A percentile compares a stretch with the other conserved stretches of the same genome.
Evolutionary conservation across 441 rosid genomes (phyloP).

Genomic region (Omphalea diandra): DNA sequence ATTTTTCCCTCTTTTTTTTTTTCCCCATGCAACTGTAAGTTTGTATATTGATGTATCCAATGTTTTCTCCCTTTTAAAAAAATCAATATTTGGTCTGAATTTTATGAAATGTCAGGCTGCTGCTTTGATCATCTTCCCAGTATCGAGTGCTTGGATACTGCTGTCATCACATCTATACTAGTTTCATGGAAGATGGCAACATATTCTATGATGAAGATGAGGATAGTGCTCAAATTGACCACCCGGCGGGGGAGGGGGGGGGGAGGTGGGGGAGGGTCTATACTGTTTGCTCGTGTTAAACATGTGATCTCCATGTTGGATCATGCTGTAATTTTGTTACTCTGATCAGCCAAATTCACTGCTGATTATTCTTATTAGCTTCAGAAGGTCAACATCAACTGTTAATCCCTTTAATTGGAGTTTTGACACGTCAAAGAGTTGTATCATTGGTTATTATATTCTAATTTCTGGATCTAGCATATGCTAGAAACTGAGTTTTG

Average conservation of each 20-base stretch:
- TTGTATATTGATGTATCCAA: not conserved
- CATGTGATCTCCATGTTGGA: conserved; percentile 7
- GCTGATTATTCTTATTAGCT: not conserved
- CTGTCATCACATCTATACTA: conserved; percentile 45
- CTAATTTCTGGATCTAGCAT: not conserved
- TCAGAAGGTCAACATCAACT: not conserved
- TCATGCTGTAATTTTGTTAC: not conserved
- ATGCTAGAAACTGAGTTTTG: not conserved
- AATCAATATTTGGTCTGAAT: conserved; percentile 1
- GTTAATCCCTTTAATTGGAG: not conserved
- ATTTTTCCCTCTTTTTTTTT: not conserved
- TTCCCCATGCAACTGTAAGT: too few relatives aligned
- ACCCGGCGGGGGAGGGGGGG: too few relatives aligned
- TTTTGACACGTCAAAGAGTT: not conserved
- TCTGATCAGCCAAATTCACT: not conserved
- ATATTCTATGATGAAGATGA: not conserved
- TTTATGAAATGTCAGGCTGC: conserved; percentile 55
- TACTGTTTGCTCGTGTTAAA: too few relatives aligned
- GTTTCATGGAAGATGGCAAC: conserved; percentile 10
- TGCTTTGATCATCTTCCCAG: conserved; percentile 61
- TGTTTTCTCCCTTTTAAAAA: not conserved
- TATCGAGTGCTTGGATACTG: conserved; percentile 62
- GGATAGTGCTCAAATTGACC: not conserved
- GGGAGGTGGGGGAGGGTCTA: too few relatives aligned
- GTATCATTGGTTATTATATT: not conserved